Evolutionary conservation across 768 basidiomycete genomes (phyloP).

Genomic region (Paxillus involutus): DNA sequence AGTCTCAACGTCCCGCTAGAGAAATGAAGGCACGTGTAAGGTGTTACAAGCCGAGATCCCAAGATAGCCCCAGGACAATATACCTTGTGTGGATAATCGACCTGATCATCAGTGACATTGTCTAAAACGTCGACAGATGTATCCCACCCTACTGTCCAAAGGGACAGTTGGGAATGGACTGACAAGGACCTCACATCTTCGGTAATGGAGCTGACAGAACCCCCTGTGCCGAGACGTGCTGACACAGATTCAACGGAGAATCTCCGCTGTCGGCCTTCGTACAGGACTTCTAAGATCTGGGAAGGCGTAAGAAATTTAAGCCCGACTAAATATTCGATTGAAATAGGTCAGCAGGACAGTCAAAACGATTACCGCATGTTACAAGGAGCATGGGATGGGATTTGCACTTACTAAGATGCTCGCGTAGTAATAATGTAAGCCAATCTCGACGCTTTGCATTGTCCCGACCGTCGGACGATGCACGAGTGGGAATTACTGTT

Average conservation of each 20-base stretch:
- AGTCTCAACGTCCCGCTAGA: conserved; percentile 47
- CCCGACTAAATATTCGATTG: conserved; percentile 49
- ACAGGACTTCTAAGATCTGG: conserved; percentile 62
- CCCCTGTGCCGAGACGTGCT: conserved; percentile 18
- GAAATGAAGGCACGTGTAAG: conserved; percentile 15
- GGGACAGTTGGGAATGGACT: conserved; percentile 35
- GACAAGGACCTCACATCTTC: conserved; percentile 45
- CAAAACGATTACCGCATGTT: background rate
- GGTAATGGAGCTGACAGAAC: conserved; percentile 35
- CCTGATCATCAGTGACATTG: conserved; percentile 25
- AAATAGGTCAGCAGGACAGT: conserved; percentile 5
- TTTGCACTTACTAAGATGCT: conserved; percentile 57
- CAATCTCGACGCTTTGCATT: conserved; percentile 55
- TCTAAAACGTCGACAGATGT: conserved; percentile 48
- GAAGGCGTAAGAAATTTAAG: conserved; percentile 63
- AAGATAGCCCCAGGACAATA: conserved; percentile 9
- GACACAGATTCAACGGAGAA: conserved; percentile 57
- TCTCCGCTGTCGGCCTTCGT: conserved; percentile 57
- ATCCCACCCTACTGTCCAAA: conserved; percentile 75
- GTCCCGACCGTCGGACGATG: conserved; percentile 15
- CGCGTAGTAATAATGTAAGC: conserved; percentile 65
- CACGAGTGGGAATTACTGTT: conserved; percentile 11
- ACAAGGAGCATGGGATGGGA: background rate
- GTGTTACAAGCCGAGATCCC: conserved; percentile 5
- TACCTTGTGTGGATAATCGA: conserved; percentile 34